Base-by-base conservation (phyloP, 257 asterid genomes). In the Linaria vulgaris region DNA sequence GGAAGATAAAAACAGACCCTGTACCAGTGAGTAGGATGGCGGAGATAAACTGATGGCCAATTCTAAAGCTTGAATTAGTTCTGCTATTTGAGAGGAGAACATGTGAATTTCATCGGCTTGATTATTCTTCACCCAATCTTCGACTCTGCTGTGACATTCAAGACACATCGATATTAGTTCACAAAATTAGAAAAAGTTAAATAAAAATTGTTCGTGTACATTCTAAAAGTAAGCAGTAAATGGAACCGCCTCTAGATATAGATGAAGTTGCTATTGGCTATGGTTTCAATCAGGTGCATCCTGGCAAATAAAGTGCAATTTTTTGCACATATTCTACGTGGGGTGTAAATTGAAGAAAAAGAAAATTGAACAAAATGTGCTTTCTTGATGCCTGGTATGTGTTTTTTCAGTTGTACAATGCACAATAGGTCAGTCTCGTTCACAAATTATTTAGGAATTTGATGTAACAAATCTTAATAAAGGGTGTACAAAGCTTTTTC, bases 81-180 rank as follows among this genome's bases (percentile, higher is more conserved):
- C 88, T 19, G 54, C 44, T 77, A 85, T 79, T 83, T 85, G 96
- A 73, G 97, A 81, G 27, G 90, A 76, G 62, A 85, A 78, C 96
- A 90, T 84, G 85, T 78, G 84, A 15, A 94, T 81, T 78, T 90
- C 97, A 64, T 90, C 95, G 3, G 83, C 90, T 83, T 84, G 81
- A 74, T 85, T 77, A 75, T 87, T 79, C 56, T 78, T 59, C 66
- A 46, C 80, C 92, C 88, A 85, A 41, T 82, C 94, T 39, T 80
- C 94, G 25, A 77, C 51, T 64, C 78, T 95, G 87, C 82, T 52
- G 68, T 39, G 34, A 59, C 15, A 61, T 64, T 45, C 72, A 61
- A 62, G 34, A 56, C 52, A 67, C 23, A 53, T 41, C 11, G 19
- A n/a, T 21, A 30, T 44, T 62, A 68, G 70, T 52, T 61, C 43